Base-by-base conservation (phyloP, 345 rosid species). In the Physaria fendleri region DNA sequence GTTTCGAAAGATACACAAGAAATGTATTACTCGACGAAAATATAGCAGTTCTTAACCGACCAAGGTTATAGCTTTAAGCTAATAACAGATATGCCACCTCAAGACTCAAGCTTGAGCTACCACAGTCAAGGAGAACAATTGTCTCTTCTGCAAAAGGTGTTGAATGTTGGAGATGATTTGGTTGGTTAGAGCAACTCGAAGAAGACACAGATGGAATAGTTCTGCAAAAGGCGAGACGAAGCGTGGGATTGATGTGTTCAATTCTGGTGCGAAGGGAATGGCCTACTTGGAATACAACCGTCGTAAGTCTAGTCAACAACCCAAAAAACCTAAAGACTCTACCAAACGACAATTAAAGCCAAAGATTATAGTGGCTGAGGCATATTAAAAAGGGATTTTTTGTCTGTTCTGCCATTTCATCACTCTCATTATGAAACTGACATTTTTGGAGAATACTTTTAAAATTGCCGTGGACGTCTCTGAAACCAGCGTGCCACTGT, bases 1-100 rank as follows among this genome's bases (percentile, higher is more conserved):
- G 99, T 89, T 42, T 93, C 97, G 21, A 93, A 90, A 15, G 95
- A 89, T 70, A 89, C 99, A 57, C 99, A 93, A 95, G 97, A 86
- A 71, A 86, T 90, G 97, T 90, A 84, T 57, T 90, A 86, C 71
- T 86, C 97, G 29, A 91, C 96, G 11, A 68, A 87, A 78, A 78
- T 91, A 72, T 97, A 93, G 59, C 94, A 93, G 73, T 93, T 93
- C 66, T 64, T 93, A 71, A 84, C 89, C 9, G 97, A 89, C 76
- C 99, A 89, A 81, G 97, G 97, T 68, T 89, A 89, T 27, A 93
- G 94, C 73, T 93, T 89, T 23, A 89, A 89, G 95, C 95, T 89
- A 18, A 93, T 93, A 53, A 93, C 97, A 55, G 78, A 89, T 62
- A 68, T 93, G 64, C 95, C 95, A 28, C 99, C 97, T n/a, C 56